phyloP scores from a whole-genome alignment of 1,139 yeast species.

The Geotrichum bryndzae region DNA sequence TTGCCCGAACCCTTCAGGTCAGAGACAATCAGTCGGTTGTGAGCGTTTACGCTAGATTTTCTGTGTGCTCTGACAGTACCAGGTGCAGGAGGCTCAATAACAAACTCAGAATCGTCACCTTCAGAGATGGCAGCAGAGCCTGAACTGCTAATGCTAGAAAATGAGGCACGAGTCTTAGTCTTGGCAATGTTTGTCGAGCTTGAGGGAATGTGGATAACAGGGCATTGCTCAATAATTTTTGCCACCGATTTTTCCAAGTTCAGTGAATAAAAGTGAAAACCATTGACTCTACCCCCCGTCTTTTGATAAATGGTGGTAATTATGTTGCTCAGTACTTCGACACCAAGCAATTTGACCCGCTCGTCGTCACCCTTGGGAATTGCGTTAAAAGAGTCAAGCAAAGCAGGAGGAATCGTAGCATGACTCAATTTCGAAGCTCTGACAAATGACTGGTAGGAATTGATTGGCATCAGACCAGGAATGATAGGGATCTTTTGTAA shows the following conservation, averaged over 20 bases:
- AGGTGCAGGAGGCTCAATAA: conserved; percentile 1
- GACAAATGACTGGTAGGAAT: conserved; percentile 76
- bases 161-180: conserved; percentile 11
- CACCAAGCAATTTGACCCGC: conserved; percentile 77
- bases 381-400: conserved; percentile 49
- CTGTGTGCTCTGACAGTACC: conserved; percentile 36
- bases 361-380: conserved; percentile 74
- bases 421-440: conserved; percentile 88
- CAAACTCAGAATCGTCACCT: conserved; percentile 4
- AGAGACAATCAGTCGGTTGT: conserved; percentile 44
- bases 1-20: conserved; percentile 18
- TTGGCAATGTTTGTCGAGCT: conserved; percentile 22
- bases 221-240: conserved; percentile 62
- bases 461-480: conserved; percentile 97
- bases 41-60: conserved; percentile 43
- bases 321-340: conserved; percentile 60
- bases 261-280: conserved; percentile 85
- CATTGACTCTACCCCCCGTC: conserved; percentile 52
- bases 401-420: conserved; percentile 66
- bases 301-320: conserved; percentile 47
- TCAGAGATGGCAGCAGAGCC: conserved; percentile 35
- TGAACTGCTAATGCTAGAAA: conserved; percentile 7
- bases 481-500: conserved; percentile 53
- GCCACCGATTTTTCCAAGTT: conserved; percentile 90
- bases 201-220: conserved; percentile 24